These are phyloP conservation scores for Umbelopsis isabellina DNA, from an alignment of 192 early-diverging fungal genomes.

Conservation along the genomic window DNA sequence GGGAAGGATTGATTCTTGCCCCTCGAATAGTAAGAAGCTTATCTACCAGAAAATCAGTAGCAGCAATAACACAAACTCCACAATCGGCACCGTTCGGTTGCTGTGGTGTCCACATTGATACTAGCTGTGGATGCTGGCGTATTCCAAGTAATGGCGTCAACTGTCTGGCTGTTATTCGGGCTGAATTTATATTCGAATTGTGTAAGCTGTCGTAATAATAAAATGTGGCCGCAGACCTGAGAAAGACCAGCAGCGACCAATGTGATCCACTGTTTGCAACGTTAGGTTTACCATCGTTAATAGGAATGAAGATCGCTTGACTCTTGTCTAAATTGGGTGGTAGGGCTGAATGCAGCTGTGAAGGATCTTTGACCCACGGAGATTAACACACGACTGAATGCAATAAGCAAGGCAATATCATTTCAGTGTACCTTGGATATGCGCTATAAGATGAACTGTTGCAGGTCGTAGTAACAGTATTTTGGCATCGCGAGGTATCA, in stretches of 20 bases:
- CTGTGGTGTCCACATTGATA: conserved; percentile 23
- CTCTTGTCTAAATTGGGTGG: conserved; percentile 20
- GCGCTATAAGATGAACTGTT: conserved; percentile 25
- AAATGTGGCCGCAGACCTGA: conserved; percentile 18
- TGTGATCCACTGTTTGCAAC: conserved; percentile 32
- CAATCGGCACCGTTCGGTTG: conserved; percentile 30
- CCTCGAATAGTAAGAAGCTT: conserved; percentile 9
- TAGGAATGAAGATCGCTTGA: conserved; percentile 28
- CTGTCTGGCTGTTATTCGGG: neutral
- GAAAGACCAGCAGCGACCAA: conserved; percentile 32
- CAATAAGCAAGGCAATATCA: neutral
- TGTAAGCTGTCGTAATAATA: conserved; percentile 35
- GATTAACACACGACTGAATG: too few species aligned
- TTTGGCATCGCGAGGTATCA: conserved; percentile 18
- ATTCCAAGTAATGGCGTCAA: conserved; percentile 8
- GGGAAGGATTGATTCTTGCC: neutral
- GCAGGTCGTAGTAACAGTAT: conserved; percentile 26
- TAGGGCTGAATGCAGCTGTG: conserved; percentile 21
- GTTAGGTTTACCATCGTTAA: conserved; percentile 30
- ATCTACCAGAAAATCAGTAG: conserved; percentile 11
- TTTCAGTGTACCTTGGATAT: conserved; percentile 17
- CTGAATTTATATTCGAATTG: conserved; percentile 14
- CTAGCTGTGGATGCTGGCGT: neutral
- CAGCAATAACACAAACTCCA: conserved; percentile 27
- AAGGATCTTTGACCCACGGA: neutral